Percentiles rank a stretch among this genome's conserved stretches.
Conservation (phyloP, 2,329 filamentous ascomycete genomes). For the Epichloe typhina region DNA sequence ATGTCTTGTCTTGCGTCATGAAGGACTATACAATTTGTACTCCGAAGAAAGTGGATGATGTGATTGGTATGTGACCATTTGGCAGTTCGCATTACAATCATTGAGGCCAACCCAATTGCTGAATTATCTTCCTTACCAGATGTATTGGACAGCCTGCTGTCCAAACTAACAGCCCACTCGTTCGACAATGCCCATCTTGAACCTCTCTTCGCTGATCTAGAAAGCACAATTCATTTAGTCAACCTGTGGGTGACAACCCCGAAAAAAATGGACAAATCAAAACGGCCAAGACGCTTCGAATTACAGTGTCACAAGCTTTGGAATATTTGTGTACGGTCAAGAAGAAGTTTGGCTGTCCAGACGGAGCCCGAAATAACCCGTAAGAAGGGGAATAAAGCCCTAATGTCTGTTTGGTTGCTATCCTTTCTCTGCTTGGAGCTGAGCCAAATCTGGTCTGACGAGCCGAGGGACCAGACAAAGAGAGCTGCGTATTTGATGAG, state of each 20-base stretch:
- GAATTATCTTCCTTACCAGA: conserved; percentile 9
- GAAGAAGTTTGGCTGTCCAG: conserved; percentile 12
- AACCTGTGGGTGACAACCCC: conserved; percentile 6
- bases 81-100: not conserved
- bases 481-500: conserved; percentile 47
- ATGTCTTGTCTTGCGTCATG: not conserved
- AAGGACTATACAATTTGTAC: not conserved
- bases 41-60: conserved; percentile 1
- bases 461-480: conserved; percentile 14
- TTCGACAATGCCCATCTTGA: conserved; percentile 26
- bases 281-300: conserved; percentile 32
- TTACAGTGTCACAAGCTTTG: conserved; percentile 45
- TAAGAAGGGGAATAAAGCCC: conserved; percentile 14
- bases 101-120: not conserved
- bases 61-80: not conserved
- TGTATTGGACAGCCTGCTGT: conserved; percentile 15
- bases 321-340: conserved; percentile 50
- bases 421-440: conserved; percentile 56
- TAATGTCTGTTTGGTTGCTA: conserved; percentile 34
- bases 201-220: conserved; percentile 21
- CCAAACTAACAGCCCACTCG: conserved; percentile 9
- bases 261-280: not conserved
- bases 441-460: conserved; percentile 25
- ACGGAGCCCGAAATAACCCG: conserved; percentile 8
- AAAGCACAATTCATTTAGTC: conserved; percentile 13